Conservation (phyloP, 2,329 filamentous ascomycete genomes). For the Ophidiomyces ophidiicola region DNA sequence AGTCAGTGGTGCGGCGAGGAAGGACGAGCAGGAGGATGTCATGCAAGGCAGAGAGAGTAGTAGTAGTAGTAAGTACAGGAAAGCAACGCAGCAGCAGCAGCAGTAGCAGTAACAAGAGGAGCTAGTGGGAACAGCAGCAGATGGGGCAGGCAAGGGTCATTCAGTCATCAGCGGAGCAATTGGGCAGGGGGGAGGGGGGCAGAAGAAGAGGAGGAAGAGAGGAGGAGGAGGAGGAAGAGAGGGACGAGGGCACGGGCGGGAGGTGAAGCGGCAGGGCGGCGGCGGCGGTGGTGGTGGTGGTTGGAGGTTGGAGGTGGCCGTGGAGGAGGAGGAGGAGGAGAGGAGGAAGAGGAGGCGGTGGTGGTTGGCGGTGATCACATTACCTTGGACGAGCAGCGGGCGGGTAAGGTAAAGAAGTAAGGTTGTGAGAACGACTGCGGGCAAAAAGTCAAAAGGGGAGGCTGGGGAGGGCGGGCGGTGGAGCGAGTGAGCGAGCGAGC, state of each 20-base stretch:
- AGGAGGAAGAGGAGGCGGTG: slow-evolving; percentile 9
- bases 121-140: background rate
- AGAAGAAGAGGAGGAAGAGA: slow-evolving; percentile 15
- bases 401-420: slow-evolving; percentile 11
- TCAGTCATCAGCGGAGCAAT: slow-evolving; percentile 19
- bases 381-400: slow-evolving; percentile 11
- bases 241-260: slow-evolving; percentile 1
- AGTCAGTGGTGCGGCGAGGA: slow-evolving; percentile 7
- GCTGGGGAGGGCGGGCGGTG: slow-evolving; percentile 16
- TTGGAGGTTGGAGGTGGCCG: background rate
- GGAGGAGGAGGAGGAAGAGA: slow-evolving; percentile 15
- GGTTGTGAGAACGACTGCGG: slow-evolving; percentile 16
- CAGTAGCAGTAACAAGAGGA: background rate
- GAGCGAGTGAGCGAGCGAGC: background rate
- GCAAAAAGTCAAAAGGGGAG: slow-evolving; percentile 20
- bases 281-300: slow-evolving; percentile 22
- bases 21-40: background rate
- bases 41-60: background rate
- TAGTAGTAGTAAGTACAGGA: slow-evolving; percentile 13
- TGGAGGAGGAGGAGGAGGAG: slow-evolving; percentile 1
- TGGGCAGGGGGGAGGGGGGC: slow-evolving; percentile 15
- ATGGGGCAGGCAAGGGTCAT: slow-evolving; percentile 21
- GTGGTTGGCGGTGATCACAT: slow-evolving; percentile 13
- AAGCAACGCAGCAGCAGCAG: slow-evolving; percentile 13
- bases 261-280: slow-evolving; percentile 25